Evolutionary conservation across 176 grass and related monocot genomes (phyloP).

Genomic region (Ensete glaucum): DNA sequence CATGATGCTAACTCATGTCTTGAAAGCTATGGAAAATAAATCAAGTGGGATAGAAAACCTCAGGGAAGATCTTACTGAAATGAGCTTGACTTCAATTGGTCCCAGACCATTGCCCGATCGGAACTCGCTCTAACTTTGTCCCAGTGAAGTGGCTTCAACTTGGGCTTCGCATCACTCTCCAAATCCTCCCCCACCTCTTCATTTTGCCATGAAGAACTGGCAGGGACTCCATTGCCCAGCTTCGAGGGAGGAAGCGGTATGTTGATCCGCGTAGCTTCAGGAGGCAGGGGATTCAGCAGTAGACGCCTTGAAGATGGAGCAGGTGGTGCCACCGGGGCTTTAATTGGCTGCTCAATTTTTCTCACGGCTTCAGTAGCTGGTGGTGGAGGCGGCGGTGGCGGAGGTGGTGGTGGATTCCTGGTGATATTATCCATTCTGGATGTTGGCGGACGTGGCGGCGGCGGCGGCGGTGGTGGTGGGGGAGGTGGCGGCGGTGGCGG

Average conservation of each 20-base stretch:
- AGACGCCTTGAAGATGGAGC: slow-evolving; percentile 47
- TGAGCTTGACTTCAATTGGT: slow-evolving; percentile 95
- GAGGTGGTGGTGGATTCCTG: slow-evolving; percentile 31
- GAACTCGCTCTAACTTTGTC: slow-evolving; percentile 92
- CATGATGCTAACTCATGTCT: not conserved
- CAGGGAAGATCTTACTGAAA: slow-evolving; percentile 63
- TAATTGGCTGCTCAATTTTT: slow-evolving; percentile 16
- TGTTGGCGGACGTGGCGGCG: not conserved
- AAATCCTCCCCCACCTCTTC: slow-evolving; percentile 24
- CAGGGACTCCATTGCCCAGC: slow-evolving; percentile 27
- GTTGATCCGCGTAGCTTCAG: slow-evolving; percentile 53
- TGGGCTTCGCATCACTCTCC: slow-evolving; percentile 41
- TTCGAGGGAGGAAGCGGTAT: slow-evolving; percentile 43
- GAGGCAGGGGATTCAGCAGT: slow-evolving; percentile 70
- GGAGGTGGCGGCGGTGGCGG: slow-evolving; percentile 31
- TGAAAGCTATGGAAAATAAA: slow-evolving; percentile 12
- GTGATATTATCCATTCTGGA: slow-evolving; percentile 22
- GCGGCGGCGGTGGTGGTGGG: not conserved
- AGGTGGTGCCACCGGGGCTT: slow-evolving; percentile 15
- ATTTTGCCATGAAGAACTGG: slow-evolving; percentile 26
- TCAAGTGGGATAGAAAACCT: not conserved
- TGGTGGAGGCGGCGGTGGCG: slow-evolving; percentile 33
- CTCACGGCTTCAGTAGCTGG: slow-evolving; percentile 19
- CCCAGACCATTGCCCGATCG: slow-evolving; percentile 94
- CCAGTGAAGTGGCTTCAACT: slow-evolving; percentile 97